Evolutionary conservation across 1,284 basidiomycete genomes (phyloP).

Genomic region (Chalciporus piperatoides): DNA sequence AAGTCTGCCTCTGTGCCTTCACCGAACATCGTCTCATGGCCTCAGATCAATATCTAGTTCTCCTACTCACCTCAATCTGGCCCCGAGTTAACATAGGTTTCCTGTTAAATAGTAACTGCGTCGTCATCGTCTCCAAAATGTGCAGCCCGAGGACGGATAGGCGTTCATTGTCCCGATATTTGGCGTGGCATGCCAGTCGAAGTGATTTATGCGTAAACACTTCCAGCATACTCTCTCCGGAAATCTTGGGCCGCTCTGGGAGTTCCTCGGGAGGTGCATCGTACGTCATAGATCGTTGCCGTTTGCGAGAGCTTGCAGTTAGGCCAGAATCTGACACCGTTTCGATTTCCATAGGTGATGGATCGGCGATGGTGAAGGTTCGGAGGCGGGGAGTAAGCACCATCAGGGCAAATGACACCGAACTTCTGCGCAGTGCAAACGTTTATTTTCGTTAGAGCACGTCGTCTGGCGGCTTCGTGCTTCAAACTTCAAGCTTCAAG

Average conservation of each 20-base stretch:
- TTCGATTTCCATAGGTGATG: constrained; percentile 34
- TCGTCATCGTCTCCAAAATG: constrained; percentile 49
- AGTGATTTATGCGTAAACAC: constrained; percentile 68
- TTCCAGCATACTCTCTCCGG: constrained; percentile 54
- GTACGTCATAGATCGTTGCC: constrained; percentile 31
- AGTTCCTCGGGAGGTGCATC: constrained; percentile 30
- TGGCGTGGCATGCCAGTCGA: constrained; percentile 40
- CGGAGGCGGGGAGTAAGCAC: constrained; percentile 36
- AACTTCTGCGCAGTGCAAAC: constrained; percentile 13
- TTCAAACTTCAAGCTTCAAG: constrained; percentile 1
- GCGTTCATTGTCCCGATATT: constrained; percentile 57
- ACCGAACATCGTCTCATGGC: constrained; percentile 26
- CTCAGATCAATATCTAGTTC: constrained; percentile 7
- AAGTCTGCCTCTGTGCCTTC: constrained; percentile 35
- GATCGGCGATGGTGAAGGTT: constrained; percentile 34
- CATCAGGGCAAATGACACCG: constrained; percentile 24
- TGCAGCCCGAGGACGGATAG: constrained; percentile 51
- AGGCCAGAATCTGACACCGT: constrained; percentile 24
- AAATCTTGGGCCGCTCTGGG: constrained; percentile 41
- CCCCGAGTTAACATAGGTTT: constrained; percentile 48
- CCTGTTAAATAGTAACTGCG: constrained; percentile 48
- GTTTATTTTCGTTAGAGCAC: constrained; percentile 11
- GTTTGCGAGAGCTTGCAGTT: constrained; percentile 30
- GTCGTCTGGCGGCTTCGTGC: constrained; percentile 11
- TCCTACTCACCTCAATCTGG: constrained; percentile 47